A percentile compares a stretch with the other conserved stretches of the same genome.
These are phyloP conservation scores for Nakaseomyces nivariensis DNA, from an alignment of 1,139 yeast species.

Conservation along the genomic window DNA sequence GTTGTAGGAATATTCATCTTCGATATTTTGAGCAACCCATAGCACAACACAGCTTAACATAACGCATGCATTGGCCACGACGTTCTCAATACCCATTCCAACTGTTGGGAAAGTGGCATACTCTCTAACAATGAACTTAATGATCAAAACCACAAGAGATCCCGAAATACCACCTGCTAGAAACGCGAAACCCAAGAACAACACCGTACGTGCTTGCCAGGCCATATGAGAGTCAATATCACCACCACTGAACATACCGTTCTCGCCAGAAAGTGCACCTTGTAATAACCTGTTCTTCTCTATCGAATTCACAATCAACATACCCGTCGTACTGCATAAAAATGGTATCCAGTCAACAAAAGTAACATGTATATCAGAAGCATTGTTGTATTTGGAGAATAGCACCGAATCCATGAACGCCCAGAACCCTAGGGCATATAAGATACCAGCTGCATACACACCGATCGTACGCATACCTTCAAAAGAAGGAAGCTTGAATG, in stretches of 20 bases:
- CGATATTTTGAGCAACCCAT: conserved; percentile 92
- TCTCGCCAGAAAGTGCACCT: conserved; percentile 46
- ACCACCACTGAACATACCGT: conserved; percentile 30
- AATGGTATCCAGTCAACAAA: conserved; percentile 95
- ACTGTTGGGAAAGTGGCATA: conserved; percentile 72
- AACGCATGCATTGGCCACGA: conserved; percentile 66
- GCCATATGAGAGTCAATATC: conserved; percentile 43
- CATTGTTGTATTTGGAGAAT: conserved; percentile 76
- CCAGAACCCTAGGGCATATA: conserved; percentile 85
- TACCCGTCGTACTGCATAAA: conserved; percentile 79
- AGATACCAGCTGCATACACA: conserved; percentile 30
- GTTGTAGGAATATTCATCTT: conserved; percentile 90
- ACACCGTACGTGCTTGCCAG: conserved; percentile 87
- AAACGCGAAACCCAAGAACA: conserved; percentile 84
- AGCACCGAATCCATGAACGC: conserved; percentile 79
- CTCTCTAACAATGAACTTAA: conserved; percentile 73
- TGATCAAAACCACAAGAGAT: conserved; percentile 73
- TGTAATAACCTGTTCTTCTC: conserved; percentile 72
- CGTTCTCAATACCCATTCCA: conserved; percentile 90
- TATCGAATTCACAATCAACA: conserved; percentile 83
- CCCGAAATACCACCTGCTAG: conserved; percentile 95
- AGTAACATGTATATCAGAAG: conserved; percentile 75
- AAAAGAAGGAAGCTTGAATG: conserved; percentile 55
- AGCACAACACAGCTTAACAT: conserved; percentile 80
- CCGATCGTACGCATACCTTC: conserved; percentile 65